Base-by-base conservation (phyloP, 108 stramenopile species). In the Pinguiococcus pyrenoidosus region DNA sequence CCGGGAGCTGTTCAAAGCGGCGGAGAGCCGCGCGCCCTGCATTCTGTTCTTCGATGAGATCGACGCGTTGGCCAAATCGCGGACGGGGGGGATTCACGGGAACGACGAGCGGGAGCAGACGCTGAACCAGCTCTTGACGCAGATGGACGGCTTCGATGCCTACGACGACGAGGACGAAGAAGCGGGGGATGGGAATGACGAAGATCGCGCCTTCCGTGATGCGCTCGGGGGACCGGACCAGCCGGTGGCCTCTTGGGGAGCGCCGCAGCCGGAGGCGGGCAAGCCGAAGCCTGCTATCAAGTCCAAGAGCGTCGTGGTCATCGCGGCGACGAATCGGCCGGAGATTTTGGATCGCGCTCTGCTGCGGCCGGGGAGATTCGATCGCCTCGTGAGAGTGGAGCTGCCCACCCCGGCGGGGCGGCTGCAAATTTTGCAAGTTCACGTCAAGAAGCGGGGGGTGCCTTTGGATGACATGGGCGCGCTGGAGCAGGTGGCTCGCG, bases 101-200 rank as follows among this genome's bases (percentile, higher is more conserved):
- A 82, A 82, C 51, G 89, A 90, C 56, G 92, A 94, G 54, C 71
- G 87, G 38, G 92, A 94, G 41, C 83, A 90, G 53, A 91, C 92
- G 13, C 54, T 94, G 48, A 94, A 94, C 72, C 84, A 87, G 49
- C 74, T 94, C 4, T 44, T 94, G 26, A 89, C 83, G 10, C 83
- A 85, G 72, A 87, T 94, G 87, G 92, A 94, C 71, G 92, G 92
- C 0, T 90, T 94, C 46, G 59, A 77, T 14, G n/a, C 39, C 26
- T 27, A 32, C 23, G 29, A 38, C 24, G 13, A 58, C 18, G 37
- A 56, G 5, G 39, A 54, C n/a, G n/a, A n/a, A n/a, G n/a, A n/a
- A n/a, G n/a, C n/a, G n/a, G n/a, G n/a, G n/a, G n/a, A n/a, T n/a
- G n/a, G n/a, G n/a, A n/a, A n/a, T n/a, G n/a, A n/a, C n/a, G n/a